Base-by-base conservation (phyloP, 371 early-diverging fungal species). In the Zopfochytrium polystomum region DNA sequence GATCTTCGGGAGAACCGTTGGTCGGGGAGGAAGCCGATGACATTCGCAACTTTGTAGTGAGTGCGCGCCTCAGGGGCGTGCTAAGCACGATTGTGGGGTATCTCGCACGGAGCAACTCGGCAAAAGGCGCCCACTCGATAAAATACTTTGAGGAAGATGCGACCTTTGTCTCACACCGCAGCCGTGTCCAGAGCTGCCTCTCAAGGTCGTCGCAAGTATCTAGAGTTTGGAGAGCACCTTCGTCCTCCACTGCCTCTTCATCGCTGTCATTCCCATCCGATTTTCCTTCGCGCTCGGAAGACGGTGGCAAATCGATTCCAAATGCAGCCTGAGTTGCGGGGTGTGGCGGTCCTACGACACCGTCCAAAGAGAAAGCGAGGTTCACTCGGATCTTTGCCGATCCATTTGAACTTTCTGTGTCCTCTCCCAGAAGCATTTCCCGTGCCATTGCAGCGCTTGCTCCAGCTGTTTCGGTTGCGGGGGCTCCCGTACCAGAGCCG, bases 251-350 rank as follows among this genome's bases (percentile, higher is more conserved):
- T 1, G 53, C 26, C 6, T 49, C 56, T 13, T 58, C 59, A 20
- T 65, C 65, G 7, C 26, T 38, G 6, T 35, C 49, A 15, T 34
- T 48, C 15, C 30, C 13, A 27, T 56, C 57, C 23, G 33, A 30
- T 29, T 50, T 31, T 18, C 30, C 13, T 20, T 9, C 32, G n/a
- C 43, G 23, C 15, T 9, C 54, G 29, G 30, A n/a, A 1, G 13
- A 20, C 0, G 60, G 60, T 3, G 66, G 66, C 7, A 65, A 38
- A 34, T 65, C 66, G 27, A 65, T 65, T 2, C 66, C 66, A 15
- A 65, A 50, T 0, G 58, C n/a, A n/a, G n/a, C n/a, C n/a, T n/a
- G 55, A 22, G 55, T 33, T 11, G 60, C 31, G 20, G 60, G 58
- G 2, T 54, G 55, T 13, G 58, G 60, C 13, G 66, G 42, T 30